Percentiles rank a stretch among this genome's conserved stretches.
Conservation (phyloP, 805 yeast species). For the Nakazawaea pomicola region DNA sequence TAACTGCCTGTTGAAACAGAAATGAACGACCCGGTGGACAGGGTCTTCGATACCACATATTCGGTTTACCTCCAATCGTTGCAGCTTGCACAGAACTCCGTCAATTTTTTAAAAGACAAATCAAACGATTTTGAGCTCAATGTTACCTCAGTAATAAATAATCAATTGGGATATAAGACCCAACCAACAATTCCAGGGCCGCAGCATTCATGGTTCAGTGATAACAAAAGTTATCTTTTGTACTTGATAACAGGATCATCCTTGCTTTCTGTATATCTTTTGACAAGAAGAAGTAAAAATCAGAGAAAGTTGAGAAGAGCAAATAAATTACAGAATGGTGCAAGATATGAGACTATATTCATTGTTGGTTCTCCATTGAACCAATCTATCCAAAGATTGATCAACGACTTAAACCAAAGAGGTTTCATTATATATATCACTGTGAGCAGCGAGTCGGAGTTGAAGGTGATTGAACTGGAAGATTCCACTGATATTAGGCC, state of each 20-base stretch:
- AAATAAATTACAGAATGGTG: slow-evolving; percentile 58
- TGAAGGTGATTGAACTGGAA: slow-evolving; percentile 48
- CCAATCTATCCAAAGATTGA: slow-evolving; percentile 63
- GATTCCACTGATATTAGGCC: slow-evolving; percentile 67
- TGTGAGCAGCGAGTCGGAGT: slow-evolving; percentile 56
- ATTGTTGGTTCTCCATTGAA: slow-evolving; percentile 75
- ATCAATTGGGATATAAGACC: not conserved
- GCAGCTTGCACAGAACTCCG: not conserved
- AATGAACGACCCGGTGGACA: slow-evolving; percentile 13
- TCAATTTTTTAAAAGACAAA: not conserved
- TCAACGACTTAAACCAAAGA: slow-evolving; percentile 68
- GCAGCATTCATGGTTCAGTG: not conserved
- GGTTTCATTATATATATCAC: slow-evolving; percentile 82
- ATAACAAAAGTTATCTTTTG: not conserved
- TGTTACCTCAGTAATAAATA: not conserved
- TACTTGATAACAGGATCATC: slow-evolving; percentile 5
- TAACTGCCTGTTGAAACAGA: not conserved
- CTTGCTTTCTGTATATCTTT: not conserved
- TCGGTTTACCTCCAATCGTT: slow-evolving; percentile 1
- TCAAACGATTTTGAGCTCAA: slow-evolving; percentile 1
- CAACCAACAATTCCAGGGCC: not conserved
- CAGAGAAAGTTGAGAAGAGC: slow-evolving; percentile 42
- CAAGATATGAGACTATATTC: slow-evolving; percentile 69
- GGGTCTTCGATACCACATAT: slow-evolving; percentile 11
- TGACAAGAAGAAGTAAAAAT: not conserved